Conservation (phyloP, 2,329 filamentous ascomycete genomes). For the Arthroderma sp. region DNA sequence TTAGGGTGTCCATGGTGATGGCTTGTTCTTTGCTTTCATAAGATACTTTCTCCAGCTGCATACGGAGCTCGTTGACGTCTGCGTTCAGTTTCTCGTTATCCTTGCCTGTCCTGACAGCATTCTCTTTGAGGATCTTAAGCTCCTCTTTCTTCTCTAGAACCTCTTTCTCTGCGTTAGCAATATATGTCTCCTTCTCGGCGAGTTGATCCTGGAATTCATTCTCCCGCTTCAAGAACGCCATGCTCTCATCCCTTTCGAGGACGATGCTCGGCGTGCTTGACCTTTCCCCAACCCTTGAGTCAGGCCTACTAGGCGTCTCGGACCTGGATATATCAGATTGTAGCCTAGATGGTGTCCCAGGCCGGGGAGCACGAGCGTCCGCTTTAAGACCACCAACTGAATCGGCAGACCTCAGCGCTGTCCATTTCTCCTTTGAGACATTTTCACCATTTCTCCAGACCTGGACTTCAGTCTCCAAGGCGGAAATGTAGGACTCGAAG, state of each 20-base stretch:
- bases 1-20: conserved; percentile 95
- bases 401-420: conserved; percentile 49
- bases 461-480: conserved; percentile 71
- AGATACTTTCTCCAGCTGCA: conserved; percentile 89
- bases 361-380: conserved; percentile 35
- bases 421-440: conserved; percentile 85
- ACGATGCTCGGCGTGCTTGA: conserved; percentile 76
- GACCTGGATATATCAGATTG: conserved; percentile 38
- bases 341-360: conserved; percentile 31
- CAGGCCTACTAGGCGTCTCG: conserved; percentile 50
- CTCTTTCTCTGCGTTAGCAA: conserved; percentile 66
- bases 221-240: conserved; percentile 87
- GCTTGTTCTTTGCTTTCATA: conserved; percentile 95
- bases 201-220: conserved; percentile 97
- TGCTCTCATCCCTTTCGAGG: conserved; percentile 89
- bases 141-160: conserved; percentile 78
- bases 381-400: conserved; percentile 37
- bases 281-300: conserved; percentile 62
- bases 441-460: conserved; percentile 78
- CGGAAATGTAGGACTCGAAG: conserved; percentile 76
- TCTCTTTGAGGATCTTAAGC: conserved; percentile 70
- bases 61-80: conserved; percentile 85
- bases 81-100: conserved; percentile 78
- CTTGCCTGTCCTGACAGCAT: conserved; percentile 68
- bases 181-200: conserved; percentile 76